A percentile compares a stretch with the other conserved stretches of the same genome.
These are phyloP conservation scores for Nakazawaea siamensis DNA, from an alignment of 805 yeast genomes.

Conservation along the genomic window DNA sequence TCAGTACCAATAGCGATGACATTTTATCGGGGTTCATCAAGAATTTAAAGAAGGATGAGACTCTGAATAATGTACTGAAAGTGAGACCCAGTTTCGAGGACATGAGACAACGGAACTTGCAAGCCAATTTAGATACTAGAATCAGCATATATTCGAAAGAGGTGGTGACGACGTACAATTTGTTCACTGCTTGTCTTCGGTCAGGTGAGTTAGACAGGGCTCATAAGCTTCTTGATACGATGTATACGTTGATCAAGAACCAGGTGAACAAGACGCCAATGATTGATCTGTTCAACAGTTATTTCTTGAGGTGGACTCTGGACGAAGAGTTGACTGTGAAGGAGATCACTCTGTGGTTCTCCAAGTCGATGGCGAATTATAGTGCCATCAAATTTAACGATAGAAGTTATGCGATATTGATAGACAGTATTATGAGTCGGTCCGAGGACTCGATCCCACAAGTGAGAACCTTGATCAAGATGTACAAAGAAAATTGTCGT, in stretches of 20 bases:
- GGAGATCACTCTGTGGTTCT: slow-evolving; percentile 36
- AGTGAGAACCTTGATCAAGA: slow-evolving; percentile 2
- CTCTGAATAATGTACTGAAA: no score
- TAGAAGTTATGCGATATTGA: slow-evolving; percentile 51
- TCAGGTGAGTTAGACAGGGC: slow-evolving; percentile 65
- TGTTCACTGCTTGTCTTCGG: slow-evolving; percentile 70
- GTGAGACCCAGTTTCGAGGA: slow-evolving; percentile 4
- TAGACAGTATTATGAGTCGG: slow-evolving; percentile 27
- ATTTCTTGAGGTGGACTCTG: slow-evolving; percentile 24
- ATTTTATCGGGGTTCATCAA: no score
- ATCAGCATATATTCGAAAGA: slow-evolving; percentile 35
- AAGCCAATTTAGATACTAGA: slow-evolving; percentile 1
- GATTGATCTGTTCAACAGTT: slow-evolving; percentile 9
- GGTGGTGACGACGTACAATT: slow-evolving; percentile 61
- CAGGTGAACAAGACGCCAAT: slow-evolving; percentile 7
- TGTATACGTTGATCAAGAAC: slow-evolving; percentile 30
- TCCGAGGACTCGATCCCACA: not conserved
- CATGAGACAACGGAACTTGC: not conserved
- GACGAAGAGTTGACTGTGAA: slow-evolving; percentile 29
- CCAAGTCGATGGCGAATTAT: slow-evolving; percentile 22
- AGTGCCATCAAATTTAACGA: slow-evolving; percentile 35
- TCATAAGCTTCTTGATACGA: slow-evolving; percentile 52
- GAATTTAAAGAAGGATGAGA: no score
- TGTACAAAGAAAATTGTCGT: slow-evolving; percentile 5
- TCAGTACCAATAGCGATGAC: no score